Conservation (phyloP, 2,329 filamentous ascomycete genomes). For the Coleophoma eucalyptorum region DNA sequence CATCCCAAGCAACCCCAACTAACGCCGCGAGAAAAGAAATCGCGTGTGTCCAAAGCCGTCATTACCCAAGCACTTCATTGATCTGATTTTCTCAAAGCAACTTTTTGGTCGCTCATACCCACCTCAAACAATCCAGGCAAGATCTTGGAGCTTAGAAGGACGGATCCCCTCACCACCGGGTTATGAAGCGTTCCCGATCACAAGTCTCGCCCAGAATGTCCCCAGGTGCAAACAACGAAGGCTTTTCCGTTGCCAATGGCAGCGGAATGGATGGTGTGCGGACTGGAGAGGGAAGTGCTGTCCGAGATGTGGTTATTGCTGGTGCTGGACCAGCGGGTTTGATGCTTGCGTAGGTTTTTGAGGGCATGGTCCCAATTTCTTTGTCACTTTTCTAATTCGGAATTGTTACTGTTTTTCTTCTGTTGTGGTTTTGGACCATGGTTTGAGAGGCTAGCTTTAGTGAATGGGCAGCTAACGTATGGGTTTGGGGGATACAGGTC, state of each 20-base stretch:
- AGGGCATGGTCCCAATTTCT: not conserved
- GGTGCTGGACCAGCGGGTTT: slow-evolving; percentile 40
- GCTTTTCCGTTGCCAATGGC: slow-evolving; percentile 4
- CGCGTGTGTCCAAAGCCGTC: no score
- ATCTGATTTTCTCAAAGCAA: no score
- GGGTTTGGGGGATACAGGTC: slow-evolving; percentile 29
- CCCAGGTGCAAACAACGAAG: slow-evolving; percentile 14
- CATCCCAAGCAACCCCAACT: no score
- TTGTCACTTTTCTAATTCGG: not conserved
- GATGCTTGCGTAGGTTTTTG: slow-evolving; percentile 28
- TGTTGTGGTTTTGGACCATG: not conserved
- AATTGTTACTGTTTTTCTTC: not conserved
- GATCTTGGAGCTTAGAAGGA: no score
- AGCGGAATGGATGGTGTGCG: not conserved
- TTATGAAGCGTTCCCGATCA: slow-evolving; percentile 10
- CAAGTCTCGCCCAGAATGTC: slow-evolving; percentile 13
- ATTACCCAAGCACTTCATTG: no score
- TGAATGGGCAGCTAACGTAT: no score
- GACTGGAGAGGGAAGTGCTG: not conserved
- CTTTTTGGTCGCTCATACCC: no score
- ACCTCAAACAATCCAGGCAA: no score
- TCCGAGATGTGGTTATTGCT: slow-evolving; percentile 25
- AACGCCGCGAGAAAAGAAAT: no score
- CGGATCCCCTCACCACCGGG: not conserved
- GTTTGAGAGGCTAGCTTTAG: no score